Conservation (phyloP, 345 rosid genomes). For the Murraya koenigii region DNA sequence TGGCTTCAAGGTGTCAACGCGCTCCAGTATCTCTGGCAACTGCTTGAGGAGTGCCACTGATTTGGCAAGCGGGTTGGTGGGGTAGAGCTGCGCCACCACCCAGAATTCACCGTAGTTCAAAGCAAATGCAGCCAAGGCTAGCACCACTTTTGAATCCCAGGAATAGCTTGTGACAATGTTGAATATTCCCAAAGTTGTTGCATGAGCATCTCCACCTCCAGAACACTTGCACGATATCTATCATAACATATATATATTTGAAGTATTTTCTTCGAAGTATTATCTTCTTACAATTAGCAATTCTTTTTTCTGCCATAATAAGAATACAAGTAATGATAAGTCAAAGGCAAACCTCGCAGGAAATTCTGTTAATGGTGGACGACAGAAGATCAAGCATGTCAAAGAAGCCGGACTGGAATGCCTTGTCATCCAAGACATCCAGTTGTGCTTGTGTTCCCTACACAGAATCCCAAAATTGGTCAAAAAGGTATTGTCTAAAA, state of each 20-base stretch:
- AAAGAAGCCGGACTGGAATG: conserved; percentile 23
- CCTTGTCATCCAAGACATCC: conserved; percentile 38
- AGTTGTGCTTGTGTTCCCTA: conserved; percentile 27
- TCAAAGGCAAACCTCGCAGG: conserved; percentile 49
- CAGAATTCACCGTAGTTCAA: conserved; percentile 57
- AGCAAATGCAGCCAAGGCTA: conserved; percentile 56
- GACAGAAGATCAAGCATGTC: conserved; percentile 46
- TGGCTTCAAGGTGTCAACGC: conserved; percentile 26
- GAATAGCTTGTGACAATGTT: conserved; percentile 33
- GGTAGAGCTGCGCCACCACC: conserved; percentile 49
- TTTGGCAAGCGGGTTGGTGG: conserved; percentile 55
- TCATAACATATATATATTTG: not conserved
- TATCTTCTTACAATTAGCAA: not conserved
- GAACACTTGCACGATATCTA: conserved; percentile 51
- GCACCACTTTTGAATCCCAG: conserved; percentile 64
- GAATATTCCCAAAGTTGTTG: conserved; percentile 39
- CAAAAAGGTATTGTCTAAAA: not conserved
- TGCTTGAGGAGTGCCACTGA: conserved; percentile 52
- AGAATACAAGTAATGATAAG: not conserved
- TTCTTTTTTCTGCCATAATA: not conserved
- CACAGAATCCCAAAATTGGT: not conserved
- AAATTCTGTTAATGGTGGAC: conserved; percentile 40
- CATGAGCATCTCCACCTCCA: conserved; percentile 46
- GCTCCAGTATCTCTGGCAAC: conserved; percentile 41
- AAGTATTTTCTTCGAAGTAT: no score